Evolutionary conservation across 495 filamentous ascomycete species (phyloP).

Genomic region (Penicillium steckii): DNA sequence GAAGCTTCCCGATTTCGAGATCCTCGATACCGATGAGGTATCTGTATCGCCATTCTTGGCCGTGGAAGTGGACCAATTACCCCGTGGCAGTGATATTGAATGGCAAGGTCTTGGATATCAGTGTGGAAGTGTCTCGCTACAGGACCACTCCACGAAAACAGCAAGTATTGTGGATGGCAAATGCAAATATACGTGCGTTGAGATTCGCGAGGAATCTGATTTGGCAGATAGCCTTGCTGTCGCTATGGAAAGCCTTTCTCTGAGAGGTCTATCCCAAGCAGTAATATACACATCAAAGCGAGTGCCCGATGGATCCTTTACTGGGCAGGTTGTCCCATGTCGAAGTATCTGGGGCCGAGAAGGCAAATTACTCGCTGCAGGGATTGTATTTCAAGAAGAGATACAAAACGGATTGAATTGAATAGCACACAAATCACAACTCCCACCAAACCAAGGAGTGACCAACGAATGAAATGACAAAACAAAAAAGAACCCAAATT

Average conservation of each 20-base stretch:
- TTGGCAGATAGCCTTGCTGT: conserved; percentile 23
- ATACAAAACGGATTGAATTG: not conserved
- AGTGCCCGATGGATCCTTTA: conserved; percentile 23
- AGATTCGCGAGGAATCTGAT: conserved; percentile 20
- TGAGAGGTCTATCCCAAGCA: conserved; percentile 23
- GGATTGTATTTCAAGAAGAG: conserved; percentile 35
- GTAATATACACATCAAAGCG: conserved; percentile 36
- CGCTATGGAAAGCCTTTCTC: conserved; percentile 14
- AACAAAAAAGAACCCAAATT: not conserved
- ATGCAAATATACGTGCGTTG: conserved; percentile 32
- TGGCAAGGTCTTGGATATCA: conserved; percentile 60
- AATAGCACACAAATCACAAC: not conserved
- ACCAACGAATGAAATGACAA: not conserved
- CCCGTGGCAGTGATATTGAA: conserved; percentile 67
- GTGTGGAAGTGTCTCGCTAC: conserved; percentile 25
- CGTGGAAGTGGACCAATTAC: conserved; percentile 69
- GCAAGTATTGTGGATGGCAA: conserved; percentile 20
- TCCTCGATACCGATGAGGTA: conserved; percentile 19
- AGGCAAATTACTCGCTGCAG: conserved; percentile 38
- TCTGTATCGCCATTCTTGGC: conserved; percentile 64
- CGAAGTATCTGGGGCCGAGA: conserved; percentile 44
- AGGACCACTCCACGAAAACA: conserved; percentile 16
- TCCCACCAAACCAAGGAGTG: not conserved
- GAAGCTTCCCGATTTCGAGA: conserved; percentile 31
- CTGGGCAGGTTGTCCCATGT: conserved; percentile 47